Percentiles rank a stretch among this genome's conserved stretches.
phyloP scores from a whole-genome alignment of 2,329 filamentous ascomycete genomes.

The Hawksworthiomyces lignivorus region DNA sequence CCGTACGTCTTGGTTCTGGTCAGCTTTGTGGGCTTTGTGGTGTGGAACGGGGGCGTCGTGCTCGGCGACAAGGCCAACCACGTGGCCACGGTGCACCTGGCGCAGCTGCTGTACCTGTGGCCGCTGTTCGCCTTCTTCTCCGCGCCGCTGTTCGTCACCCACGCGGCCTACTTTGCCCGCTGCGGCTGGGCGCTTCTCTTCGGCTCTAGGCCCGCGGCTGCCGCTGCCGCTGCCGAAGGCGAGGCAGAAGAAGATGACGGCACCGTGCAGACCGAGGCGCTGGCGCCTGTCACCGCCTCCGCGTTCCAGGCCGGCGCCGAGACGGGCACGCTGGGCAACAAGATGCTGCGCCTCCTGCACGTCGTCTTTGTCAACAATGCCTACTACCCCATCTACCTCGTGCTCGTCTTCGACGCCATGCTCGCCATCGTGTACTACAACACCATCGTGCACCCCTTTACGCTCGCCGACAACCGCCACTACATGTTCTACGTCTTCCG shows the following conservation, averaged over 20 bases:
- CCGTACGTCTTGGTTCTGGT: conserved; percentile 55
- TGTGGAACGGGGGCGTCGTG: conserved; percentile 87
- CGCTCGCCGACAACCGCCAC: conserved; percentile 90
- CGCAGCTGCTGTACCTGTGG: conserved; percentile 95
- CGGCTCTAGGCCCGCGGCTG: too few species aligned
- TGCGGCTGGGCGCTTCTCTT: background rate
- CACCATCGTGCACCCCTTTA: conserved; percentile 93
- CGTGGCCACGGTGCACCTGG: conserved; percentile 75
- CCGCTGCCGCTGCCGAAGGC: background rate
- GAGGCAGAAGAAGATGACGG: background rate
- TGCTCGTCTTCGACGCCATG: conserved; percentile 29
- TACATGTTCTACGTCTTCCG: conserved; percentile 97
- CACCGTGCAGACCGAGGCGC: background rate
- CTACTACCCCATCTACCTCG: conserved; percentile 29
- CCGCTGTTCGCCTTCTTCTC: conserved; percentile 87
- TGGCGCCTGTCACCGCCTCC: background rate
- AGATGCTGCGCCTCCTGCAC: conserved; percentile 8
- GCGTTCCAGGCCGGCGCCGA: background rate
- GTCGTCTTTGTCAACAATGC: conserved; percentile 25
- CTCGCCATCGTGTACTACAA: conserved; percentile 61
- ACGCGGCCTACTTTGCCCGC: background rate
- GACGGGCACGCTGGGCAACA: background rate
- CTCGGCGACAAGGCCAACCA: conserved; percentile 95
- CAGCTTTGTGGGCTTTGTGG: conserved; percentile 66
- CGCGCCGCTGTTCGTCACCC: conserved; percentile 57